Evolutionary conservation across 345 rosid genomes (phyloP).

Genomic region (Microthlaspi erraticum): DNA sequence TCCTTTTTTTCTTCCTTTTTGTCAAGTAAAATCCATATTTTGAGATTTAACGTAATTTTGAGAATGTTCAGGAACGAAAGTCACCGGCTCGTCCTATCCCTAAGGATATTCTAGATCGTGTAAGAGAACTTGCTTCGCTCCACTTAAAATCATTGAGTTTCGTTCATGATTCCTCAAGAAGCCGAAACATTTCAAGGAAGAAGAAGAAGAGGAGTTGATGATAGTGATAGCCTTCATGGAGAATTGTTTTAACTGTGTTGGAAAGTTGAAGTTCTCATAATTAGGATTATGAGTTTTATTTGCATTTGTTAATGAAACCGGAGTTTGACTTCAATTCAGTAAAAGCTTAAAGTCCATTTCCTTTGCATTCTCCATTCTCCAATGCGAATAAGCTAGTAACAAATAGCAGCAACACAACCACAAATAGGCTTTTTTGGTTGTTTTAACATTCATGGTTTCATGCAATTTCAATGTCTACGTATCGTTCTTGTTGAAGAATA

Average conservation of each 20-base stretch:
- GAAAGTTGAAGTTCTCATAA: slow-evolving; percentile 10
- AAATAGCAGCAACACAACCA: not conserved
- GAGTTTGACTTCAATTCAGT: slow-evolving; percentile 9
- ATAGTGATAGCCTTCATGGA: slow-evolving; percentile 3
- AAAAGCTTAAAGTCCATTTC: not conserved
- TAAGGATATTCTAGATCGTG: slow-evolving; percentile 56
- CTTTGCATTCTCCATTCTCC: not conserved
- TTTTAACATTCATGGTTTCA: slow-evolving; percentile 8
- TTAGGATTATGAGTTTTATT: slow-evolving; percentile 11
- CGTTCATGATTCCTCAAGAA: slow-evolving; percentile 41
- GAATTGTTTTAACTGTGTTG: not conserved
- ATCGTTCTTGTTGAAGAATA: not conserved
- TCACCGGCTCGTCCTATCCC: slow-evolving; percentile 56
- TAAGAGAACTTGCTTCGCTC: slow-evolving; percentile 69
- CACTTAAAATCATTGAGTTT: slow-evolving; percentile 42
- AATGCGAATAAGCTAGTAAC: not conserved
- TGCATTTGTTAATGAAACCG: slow-evolving; percentile 18
- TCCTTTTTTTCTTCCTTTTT: slow-evolving; percentile 11
- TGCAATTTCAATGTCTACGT: not conserved
- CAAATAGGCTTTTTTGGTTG: not conserved
- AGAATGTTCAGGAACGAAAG: slow-evolving; percentile 57
- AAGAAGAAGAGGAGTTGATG: slow-evolving; percentile 25
- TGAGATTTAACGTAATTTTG: slow-evolving; percentile 11
- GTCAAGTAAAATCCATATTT: not conserved
- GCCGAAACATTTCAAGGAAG: slow-evolving; percentile 39